Percentiles rank a stretch among this genome's conserved stretches.
These are phyloP conservation scores for Eucalyptus cloeziana DNA, from an alignment of 345 rosid species.

Conservation along the genomic window DNA sequence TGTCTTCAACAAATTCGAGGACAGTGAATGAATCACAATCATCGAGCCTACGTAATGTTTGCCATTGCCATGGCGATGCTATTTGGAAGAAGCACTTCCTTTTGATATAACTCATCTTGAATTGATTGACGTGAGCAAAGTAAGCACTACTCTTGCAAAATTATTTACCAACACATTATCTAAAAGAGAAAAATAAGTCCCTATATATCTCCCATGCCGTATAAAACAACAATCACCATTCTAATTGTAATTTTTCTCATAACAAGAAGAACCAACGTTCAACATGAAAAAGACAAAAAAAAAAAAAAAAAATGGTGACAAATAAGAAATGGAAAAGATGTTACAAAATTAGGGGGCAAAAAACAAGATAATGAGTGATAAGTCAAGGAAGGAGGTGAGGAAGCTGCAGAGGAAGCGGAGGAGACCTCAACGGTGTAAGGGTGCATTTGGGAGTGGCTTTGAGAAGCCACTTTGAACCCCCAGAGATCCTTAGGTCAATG, in stretches of 20 bases:
- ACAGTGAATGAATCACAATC: too few species aligned
- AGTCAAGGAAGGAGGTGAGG: too few species aligned
- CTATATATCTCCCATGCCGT: fast-evolving
- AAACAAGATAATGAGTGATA: too few species aligned
- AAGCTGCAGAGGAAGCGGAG: too few species aligned
- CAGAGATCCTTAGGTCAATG: too few species aligned
- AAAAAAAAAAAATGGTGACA: slow-evolving; percentile 11
- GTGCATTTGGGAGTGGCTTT: too few species aligned
- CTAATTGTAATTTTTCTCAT: neutral
- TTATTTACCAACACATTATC: neutral
- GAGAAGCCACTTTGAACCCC: too few species aligned
- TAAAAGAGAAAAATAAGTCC: neutral
- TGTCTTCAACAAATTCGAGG: too few species aligned
- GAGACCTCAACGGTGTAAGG: too few species aligned
- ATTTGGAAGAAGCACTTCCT: neutral
- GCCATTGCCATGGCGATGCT: neutral
- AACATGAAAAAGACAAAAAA: neutral
- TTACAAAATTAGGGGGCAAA: too few species aligned
- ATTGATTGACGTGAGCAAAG: neutral
- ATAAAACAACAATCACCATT: neutral
- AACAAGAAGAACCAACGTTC: neutral
- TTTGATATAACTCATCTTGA: neutral
- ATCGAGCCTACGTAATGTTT: too few species aligned
- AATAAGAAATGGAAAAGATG: too few species aligned
- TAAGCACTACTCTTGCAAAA: neutral